Evolutionary conservation across 1,284 basidiomycete genomes (phyloP).

Genomic region (Mycena citricolor): DNA sequence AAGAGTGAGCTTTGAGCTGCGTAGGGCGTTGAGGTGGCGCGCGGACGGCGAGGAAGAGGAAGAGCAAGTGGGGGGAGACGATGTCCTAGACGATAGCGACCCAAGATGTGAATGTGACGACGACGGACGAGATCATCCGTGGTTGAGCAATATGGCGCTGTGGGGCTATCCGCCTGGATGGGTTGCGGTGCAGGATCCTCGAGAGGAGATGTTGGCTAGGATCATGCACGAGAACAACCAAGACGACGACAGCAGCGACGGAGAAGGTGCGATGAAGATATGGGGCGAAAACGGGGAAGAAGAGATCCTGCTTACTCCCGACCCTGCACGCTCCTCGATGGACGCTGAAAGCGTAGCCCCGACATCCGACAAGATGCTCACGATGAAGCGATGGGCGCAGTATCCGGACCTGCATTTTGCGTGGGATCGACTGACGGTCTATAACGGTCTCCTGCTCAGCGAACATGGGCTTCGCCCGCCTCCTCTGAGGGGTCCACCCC

Average conservation of each 20-base stretch:
- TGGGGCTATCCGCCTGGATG: conserved; percentile 81
- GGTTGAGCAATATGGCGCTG: conserved; percentile 62
- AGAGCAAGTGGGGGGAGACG: conserved; percentile 52
- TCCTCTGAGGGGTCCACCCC: conserved; percentile 29
- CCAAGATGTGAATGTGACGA: too few species aligned
- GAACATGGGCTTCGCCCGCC: conserved; percentile 22
- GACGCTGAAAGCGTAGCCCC: conserved; percentile 30
- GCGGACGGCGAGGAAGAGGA: conserved; percentile 39
- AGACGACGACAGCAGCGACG: conserved; percentile 27
- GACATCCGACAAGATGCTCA: too few species aligned
- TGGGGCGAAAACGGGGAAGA: conserved; percentile 40
- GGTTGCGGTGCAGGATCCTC: conserved; percentile 52
- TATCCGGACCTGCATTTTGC: conserved; percentile 21
- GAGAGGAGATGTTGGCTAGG: conserved; percentile 41
- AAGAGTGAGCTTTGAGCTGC: conserved; percentile 14
- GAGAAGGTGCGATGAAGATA: conserved; percentile 28
- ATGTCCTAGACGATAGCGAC: too few species aligned
- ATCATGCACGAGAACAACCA: conserved; percentile 33
- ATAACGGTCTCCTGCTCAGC: conserved; percentile 28
- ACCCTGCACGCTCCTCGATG: conserved; percentile 27
- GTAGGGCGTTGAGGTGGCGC: conserved; percentile 12
- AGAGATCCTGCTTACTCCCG: conserved; percentile 15
- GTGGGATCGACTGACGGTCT: conserved; percentile 25
- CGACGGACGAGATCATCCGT: conserved; percentile 51
- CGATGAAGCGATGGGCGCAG: conserved; percentile 17